phyloP scores from a whole-genome alignment of 1,139 yeast genomes.

The Pichia norvegensis region DNA sequence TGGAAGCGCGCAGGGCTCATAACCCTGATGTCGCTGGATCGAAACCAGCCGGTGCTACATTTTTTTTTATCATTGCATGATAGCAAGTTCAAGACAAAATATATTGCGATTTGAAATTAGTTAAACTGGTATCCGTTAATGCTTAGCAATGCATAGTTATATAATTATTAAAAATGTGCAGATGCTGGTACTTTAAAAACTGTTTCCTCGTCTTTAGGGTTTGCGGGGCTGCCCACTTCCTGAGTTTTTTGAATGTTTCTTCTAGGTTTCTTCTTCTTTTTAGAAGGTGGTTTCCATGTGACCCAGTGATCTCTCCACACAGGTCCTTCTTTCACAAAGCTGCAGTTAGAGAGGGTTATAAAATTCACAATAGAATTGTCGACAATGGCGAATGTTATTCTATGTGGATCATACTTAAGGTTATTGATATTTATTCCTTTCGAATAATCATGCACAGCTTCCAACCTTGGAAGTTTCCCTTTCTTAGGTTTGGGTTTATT shows the following conservation, averaged over 20 bases:
- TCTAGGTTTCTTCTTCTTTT: slow-evolving; percentile 2
- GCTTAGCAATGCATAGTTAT: too few species aligned
- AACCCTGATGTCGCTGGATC: slow-evolving; percentile 99
- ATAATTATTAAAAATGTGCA: slow-evolving; percentile 4
- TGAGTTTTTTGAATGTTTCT: not conserved
- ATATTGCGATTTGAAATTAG: too few species aligned
- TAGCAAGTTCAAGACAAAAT: too few species aligned
- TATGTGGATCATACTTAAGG: slow-evolving; percentile 25
- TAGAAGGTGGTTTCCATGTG: slow-evolving; percentile 13
- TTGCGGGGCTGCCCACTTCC: not conserved
- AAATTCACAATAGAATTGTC: slow-evolving; percentile 71
- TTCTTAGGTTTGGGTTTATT: slow-evolving; percentile 14
- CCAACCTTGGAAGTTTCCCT: slow-evolving; percentile 22
- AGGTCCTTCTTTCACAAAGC: slow-evolving; percentile 40
- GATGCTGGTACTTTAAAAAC: slow-evolving; percentile 1
- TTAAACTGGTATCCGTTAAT: too few species aligned
- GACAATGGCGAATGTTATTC: slow-evolving; percentile 54
- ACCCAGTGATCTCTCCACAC: slow-evolving; percentile 26
- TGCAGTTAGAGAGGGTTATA: slow-evolving; percentile 50
- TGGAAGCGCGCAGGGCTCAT: slow-evolving; percentile 38
- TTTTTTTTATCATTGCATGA: too few species aligned
- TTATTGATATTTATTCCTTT: slow-evolving; percentile 26
- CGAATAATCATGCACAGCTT: slow-evolving; percentile 21
- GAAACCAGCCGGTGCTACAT: slow-evolving; percentile 96
- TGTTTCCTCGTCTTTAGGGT: not conserved